These are phyloP conservation scores for Sclerotinia subarctica DNA, from an alignment of 2,329 filamentous ascomycete genomes.

Conservation along the genomic window DNA sequence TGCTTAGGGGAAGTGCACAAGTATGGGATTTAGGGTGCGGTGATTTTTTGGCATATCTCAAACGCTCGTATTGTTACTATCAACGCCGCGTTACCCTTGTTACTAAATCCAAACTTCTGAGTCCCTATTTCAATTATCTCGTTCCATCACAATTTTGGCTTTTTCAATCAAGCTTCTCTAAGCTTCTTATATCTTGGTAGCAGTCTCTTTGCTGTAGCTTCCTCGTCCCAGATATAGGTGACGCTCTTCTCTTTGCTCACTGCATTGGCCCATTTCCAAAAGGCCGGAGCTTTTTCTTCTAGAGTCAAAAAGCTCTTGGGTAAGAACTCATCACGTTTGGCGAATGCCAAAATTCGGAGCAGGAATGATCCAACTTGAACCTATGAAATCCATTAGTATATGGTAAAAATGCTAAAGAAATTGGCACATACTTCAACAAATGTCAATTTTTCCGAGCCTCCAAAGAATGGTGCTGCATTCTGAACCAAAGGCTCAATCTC, in stretches of 20 bases:
- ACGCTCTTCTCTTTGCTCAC: constrained; percentile 64
- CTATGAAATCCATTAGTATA: constrained; percentile 40
- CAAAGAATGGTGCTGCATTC: constrained; percentile 59
- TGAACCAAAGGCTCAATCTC: constrained; percentile 70
- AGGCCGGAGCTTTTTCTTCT: constrained; percentile 58
- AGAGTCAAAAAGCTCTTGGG: constrained; percentile 49
- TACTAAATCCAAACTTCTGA: neutral
- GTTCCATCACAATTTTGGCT: neutral
- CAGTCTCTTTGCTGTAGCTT: constrained; percentile 43
- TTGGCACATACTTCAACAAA: constrained; percentile 62
- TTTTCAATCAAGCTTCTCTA: constrained; percentile 9
- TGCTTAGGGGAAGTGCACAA: neutral
- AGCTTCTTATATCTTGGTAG: constrained; percentile 40
- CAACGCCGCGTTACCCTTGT: constrained; percentile 11
- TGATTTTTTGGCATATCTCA: constrained; percentile 15
- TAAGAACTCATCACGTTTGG: constrained; percentile 53
- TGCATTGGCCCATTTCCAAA: constrained; percentile 63
- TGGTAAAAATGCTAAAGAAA: neutral
- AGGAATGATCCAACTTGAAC: constrained; percentile 65
- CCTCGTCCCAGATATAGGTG: constrained; percentile 58
- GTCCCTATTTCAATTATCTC: neutral
- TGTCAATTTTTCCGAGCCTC: constrained; percentile 61
- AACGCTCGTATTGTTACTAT: constrained; percentile 8
- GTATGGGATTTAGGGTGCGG: neutral
- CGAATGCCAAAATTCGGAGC: constrained; percentile 54